Evolutionary conservation across 2,329 filamentous ascomycete species (phyloP), one percentile per base, ranked within the genome.

Genomic region (Arthroderma sp.): DNA sequence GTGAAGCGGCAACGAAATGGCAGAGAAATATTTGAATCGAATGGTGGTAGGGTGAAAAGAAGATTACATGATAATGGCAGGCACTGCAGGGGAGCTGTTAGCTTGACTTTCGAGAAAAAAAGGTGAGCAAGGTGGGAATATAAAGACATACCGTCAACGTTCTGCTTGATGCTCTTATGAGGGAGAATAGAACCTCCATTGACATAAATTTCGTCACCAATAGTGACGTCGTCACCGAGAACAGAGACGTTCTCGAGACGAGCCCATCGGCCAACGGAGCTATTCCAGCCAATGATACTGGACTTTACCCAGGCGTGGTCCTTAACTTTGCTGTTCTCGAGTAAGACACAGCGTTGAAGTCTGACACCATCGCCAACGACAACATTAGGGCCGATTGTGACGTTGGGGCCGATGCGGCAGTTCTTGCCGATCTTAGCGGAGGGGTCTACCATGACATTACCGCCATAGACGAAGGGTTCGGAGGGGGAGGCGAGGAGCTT

Each of bases 271-370:
- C 89, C 89, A 46, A 98, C 86, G 32, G 80, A 83, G 72, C 86
- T 94, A 76, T 95, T 94, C 89, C 89, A 98, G 60, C 89, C 89
- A 43, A 96, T 87, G 64, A 98, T 96, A 58, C 89, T 91, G 63
- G 85, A 93, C 80, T 96, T 96, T 66, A 98, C 78, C 89, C 89
- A 96, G 40, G 91, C 91, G 65, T 98, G 89, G 64, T 98, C 91
- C 77, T 95, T 95, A 68, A 95, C 82, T 72, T 93, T 94, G 68
- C 83, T 86, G 58, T 86, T 84, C 50, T 82, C 77, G 53, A 98
- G 75, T 46, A 98, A 69, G 27, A 96, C 91, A 59, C 85, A 94
- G 57, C 91, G 82, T 69, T 96, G 89, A 53, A 98, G 76, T 56
- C 89, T 80, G 36, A 95, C 91, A 61, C 89, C 91, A 54, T 98